Percentiles rank a stretch among this genome's conserved stretches.
Evolutionary conservation across 441 rosid genomes (phyloP).

Genomic region (Erodium trifolium): DNA sequence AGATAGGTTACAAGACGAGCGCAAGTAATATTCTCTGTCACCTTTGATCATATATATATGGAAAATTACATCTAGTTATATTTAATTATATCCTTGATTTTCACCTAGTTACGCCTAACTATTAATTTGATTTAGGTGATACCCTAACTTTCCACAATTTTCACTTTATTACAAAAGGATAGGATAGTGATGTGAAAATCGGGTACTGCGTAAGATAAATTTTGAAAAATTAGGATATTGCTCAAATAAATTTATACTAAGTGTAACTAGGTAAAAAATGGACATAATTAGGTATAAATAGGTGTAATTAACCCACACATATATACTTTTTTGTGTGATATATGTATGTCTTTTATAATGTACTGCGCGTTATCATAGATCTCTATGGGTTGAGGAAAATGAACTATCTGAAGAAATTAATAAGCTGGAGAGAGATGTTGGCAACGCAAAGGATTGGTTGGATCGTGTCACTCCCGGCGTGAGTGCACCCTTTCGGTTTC

Average conservation of each 20-base stretch:
- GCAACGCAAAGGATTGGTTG: conserved; percentile 86
- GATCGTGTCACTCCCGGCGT: conserved; percentile 99
- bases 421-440: conserved; percentile 78
- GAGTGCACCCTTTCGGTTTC: conserved; percentile 30
- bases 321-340: not conserved
- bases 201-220: too few species aligned
- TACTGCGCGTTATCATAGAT: conserved; percentile 33
- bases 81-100: too few species aligned
- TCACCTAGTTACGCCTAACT: too few species aligned
- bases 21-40: conserved; percentile 51
- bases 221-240: too few species aligned
- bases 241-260: not conserved
- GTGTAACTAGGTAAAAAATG: too few species aligned
- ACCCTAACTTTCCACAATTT: too few species aligned
- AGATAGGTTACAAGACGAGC: conserved; percentile 76
- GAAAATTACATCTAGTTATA: too few species aligned
- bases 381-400: conserved; percentile 83
- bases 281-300: too few species aligned
- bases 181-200: too few species aligned
- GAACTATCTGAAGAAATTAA: conserved; percentile 70
- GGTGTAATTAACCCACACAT: too few species aligned
- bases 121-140: too few species aligned
- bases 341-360: conserved; percentile 6
- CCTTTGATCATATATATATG: not conserved
- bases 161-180: too few species aligned